Conservation (phyloP, 2,329 filamentous ascomycete species). For the Ophiostoma novo-ulmi region DNA sequence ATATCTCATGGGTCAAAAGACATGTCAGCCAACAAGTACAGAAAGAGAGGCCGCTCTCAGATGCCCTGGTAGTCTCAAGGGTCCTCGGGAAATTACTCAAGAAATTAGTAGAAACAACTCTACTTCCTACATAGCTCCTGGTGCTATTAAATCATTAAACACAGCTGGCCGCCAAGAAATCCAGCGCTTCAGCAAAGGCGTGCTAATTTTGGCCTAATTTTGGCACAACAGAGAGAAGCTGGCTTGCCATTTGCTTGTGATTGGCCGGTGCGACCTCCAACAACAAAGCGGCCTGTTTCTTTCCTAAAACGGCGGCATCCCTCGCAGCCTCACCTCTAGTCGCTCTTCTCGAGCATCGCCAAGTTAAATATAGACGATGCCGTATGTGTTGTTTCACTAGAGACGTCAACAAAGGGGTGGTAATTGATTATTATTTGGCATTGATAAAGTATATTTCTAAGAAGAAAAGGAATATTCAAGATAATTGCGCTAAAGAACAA, state of each 20-base stretch:
- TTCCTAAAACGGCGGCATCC: not conserved
- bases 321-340: not conserved
- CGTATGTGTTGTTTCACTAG: not conserved
- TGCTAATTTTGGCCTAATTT: not conserved
- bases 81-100: too few species aligned
- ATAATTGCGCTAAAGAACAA: too few species aligned
- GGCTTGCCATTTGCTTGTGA: not conserved
- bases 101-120: too few species aligned
- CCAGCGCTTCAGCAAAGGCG: not conserved
- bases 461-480: too few species aligned
- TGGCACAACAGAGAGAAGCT: not conserved
- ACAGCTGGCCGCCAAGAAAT: too few species aligned
- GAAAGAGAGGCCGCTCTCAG: too few species aligned
- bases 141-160: too few species aligned
- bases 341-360: not conserved
- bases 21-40: too few species aligned
- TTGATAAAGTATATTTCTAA: constrained; percentile 5
- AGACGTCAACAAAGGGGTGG: not conserved
- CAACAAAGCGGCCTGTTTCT: not conserved
- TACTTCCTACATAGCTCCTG: too few species aligned
- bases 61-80: too few species aligned
- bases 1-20: too few species aligned
- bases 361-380: not conserved
- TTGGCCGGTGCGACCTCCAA: not conserved
- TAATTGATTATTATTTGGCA: constrained; percentile 18